These are phyloP conservation scores for Metschnikowia drakensbergensis DNA, from an alignment of 805 yeast species.

Conservation along the genomic window DNA sequence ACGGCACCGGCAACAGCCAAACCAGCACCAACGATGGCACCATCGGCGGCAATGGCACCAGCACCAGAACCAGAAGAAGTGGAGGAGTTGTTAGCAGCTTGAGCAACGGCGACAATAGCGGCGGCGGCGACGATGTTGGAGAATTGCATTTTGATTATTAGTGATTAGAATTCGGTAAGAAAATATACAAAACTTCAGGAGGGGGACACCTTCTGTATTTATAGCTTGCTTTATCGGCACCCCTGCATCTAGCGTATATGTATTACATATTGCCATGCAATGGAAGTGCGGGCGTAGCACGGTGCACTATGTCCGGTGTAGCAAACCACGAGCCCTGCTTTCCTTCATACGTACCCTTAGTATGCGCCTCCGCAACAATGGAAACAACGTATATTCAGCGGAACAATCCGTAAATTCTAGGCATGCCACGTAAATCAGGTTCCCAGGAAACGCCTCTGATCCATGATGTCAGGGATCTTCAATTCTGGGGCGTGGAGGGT, in stretches of 20 bases:
- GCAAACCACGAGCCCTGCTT: background rate
- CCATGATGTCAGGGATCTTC: no score
- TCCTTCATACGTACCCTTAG: background rate
- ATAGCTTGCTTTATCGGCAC: conserved; percentile 1
- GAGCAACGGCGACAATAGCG: conserved; percentile 20
- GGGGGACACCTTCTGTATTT: background rate
- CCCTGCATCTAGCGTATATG: background rate
- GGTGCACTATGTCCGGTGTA: background rate
- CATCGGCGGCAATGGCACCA: conserved; percentile 15
- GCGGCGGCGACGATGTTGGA: conserved; percentile 18
- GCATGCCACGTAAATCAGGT: background rate
- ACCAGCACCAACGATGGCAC: conserved; percentile 18
- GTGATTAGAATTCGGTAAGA: background rate
- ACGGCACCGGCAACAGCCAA: conserved; percentile 20
- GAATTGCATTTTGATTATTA: conserved; percentile 17
- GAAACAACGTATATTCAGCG: background rate
- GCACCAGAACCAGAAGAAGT: conserved; percentile 15
- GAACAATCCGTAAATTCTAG: background rate
- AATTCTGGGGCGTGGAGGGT: no score
- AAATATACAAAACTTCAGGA: background rate
- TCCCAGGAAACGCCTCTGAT: no score
- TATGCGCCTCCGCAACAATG: conserved; percentile 1
- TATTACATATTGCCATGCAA: conserved; percentile 1
- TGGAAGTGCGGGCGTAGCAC: conserved; percentile 5
- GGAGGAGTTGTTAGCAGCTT: conserved; percentile 21